Evolutionary conservation across 2,329 filamentous ascomycete species (phyloP), one percentile per base, ranked within the genome.

Genomic region (Trichoderma endophyticum): DNA sequence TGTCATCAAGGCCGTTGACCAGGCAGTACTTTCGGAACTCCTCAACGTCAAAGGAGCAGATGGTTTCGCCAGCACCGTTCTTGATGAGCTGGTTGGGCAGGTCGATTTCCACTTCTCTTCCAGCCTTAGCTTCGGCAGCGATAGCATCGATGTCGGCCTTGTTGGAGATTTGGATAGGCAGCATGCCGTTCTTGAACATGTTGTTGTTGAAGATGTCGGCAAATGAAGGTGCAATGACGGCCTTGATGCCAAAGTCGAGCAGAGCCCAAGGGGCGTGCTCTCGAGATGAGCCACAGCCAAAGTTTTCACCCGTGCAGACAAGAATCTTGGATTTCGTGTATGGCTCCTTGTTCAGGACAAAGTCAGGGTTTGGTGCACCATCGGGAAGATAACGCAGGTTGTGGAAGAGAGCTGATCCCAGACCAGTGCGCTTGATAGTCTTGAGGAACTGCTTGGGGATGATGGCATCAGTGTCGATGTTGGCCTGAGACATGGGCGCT

Each of bases 161-260:
- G 81, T 95, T 90, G 36, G 87, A 84, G 79, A 98, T 92, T 72
- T 87, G 84, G 73, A 98, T 90, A 62, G 95, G 95, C 74, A 98
- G 86, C 96, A 98, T 98, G 85, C 95, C 95, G 85, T 99, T 99
- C 88, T 99, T 98, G 89, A 98, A 98, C n/a, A 93, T 96, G 87
- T 99, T 99, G 89, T 97, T 98, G 89, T 95, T 97, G 90, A 98
- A 98, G 82, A 99, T 99, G 72, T 84, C 82, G 73, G 82, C 85
- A 74, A 88, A 90, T 1, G 92, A 95, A 1, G 94, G 93, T 1
- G 95, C 96, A 77, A 98, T 97, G 78, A 98, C 88, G 81, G 92
- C 95, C 80, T 92, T 93, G 84, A 99, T 97, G 76, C 96, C 96
- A 77, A 98, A 98, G 83, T 98, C 96, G 71, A 97, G 90, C 28